phyloP scores from a whole-genome alignment of 1,139 yeast genomes.

The Blastobotrys malaysiensis region DNA sequence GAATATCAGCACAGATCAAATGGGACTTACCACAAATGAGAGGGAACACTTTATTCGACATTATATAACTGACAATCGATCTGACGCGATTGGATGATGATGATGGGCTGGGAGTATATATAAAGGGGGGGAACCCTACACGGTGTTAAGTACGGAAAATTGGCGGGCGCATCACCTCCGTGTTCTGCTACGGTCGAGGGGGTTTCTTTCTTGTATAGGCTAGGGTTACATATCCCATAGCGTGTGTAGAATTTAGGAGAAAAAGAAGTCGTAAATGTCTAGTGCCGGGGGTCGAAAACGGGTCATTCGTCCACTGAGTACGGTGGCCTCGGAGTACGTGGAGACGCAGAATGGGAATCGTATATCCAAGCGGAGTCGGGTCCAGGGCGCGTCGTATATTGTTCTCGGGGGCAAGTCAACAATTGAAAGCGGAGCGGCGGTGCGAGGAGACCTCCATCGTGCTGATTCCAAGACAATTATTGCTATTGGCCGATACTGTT shows the following conservation, averaged over 20 bases:
- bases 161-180: background rate
- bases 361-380: constrained; percentile 45
- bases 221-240: too few relatives aligned
- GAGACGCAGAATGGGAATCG: constrained; percentile 48
- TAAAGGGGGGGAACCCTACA: background rate
- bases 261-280: background rate
- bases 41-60: constrained; percentile 26
- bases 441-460: constrained; percentile 41
- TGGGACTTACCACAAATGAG: constrained; percentile 31
- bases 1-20: background rate
- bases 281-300: background rate
- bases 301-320: background rate
- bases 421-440: constrained; percentile 34
- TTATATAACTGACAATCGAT: constrained; percentile 1
- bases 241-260: too few relatives aligned
- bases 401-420: constrained; percentile 43
- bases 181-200: too few relatives aligned
- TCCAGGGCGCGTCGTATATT: constrained; percentile 42
- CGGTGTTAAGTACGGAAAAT: background rate
- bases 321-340: constrained; percentile 19
- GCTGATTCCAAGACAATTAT: constrained; percentile 36
- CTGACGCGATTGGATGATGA: background rate
- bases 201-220: too few relatives aligned
- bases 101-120: background rate
- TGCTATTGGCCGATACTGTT: constrained; percentile 49